Percentiles rank a stretch among this genome's conserved stretches.
These are phyloP conservation scores for Pilatotrama ljubarskyi DNA, from an alignment of 768 basidiomycete species.

Conservation along the genomic window DNA sequence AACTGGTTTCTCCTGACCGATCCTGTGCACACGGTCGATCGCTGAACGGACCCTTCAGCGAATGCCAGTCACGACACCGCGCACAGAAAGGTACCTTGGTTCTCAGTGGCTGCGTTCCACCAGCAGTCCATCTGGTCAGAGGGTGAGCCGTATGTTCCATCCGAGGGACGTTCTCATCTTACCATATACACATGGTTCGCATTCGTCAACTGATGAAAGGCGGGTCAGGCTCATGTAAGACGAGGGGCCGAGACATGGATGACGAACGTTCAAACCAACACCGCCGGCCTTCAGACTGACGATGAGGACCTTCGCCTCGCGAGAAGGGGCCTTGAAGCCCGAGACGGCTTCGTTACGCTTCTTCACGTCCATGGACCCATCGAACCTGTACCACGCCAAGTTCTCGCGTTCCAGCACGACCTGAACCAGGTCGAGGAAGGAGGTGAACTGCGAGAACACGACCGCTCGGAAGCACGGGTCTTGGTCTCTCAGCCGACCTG, in stretches of 20 bases:
- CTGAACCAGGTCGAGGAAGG: conserved; percentile 83
- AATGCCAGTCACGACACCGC: not conserved
- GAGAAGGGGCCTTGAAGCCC: conserved; percentile 70
- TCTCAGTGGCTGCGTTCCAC: conserved; percentile 87
- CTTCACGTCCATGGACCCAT: conserved; percentile 90
- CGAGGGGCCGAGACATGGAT: not conserved
- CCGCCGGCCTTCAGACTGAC: conserved; percentile 90
- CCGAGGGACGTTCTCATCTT: conserved; percentile 15
- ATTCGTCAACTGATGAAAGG: conserved; percentile 55
- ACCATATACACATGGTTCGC: conserved; percentile 91
- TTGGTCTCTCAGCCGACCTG: conserved; percentile 65
- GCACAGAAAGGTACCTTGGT: conserved; percentile 53
- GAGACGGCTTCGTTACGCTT: conserved; percentile 73
- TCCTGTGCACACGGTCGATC: conserved; percentile 83
- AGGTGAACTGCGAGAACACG: conserved; percentile 90
- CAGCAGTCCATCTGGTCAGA: conserved; percentile 80
- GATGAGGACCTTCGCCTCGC: conserved; percentile 73
- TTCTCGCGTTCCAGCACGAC: conserved; percentile 65
- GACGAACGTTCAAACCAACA: conserved; percentile 79
- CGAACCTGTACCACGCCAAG: conserved; percentile 77
- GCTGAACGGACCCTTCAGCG: conserved; percentile 40
- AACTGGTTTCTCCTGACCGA: conserved; percentile 81
- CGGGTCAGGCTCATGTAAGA: conserved; percentile 1
- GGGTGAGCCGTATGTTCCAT: not conserved
- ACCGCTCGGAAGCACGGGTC: conserved; percentile 81